Evolutionary conservation across 2,329 filamentous ascomycete species (phyloP).

Genomic region (Fusarium mangiferae): DNA sequence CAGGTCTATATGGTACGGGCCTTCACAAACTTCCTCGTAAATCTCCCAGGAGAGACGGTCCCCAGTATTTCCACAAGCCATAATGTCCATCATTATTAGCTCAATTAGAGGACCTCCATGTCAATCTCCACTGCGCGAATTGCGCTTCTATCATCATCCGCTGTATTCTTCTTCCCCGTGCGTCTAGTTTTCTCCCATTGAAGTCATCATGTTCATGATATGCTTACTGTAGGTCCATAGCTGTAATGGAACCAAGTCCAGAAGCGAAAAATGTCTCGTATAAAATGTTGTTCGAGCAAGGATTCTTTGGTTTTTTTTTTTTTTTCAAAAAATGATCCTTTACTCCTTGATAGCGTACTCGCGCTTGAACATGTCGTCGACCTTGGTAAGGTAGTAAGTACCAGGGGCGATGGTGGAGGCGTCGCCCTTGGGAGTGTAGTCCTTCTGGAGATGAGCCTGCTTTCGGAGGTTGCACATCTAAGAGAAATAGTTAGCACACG

Average conservation of each 20-base stretch:
- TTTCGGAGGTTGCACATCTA: slow-evolving; percentile 84
- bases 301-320: slow-evolving; percentile 11
- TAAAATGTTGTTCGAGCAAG: slow-evolving; percentile 27
- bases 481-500: slow-evolving; percentile 35
- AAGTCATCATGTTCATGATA: slow-evolving; percentile 40
- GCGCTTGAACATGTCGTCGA: slow-evolving; percentile 89
- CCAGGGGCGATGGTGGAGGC: slow-evolving; percentile 72
- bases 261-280: slow-evolving; percentile 28
- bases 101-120: slow-evolving; percentile 42
- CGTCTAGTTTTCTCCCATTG: slow-evolving; percentile 40
- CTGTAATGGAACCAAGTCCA: slow-evolving; percentile 13
- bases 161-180: slow-evolving; percentile 40
- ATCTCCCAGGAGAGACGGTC: slow-evolving; percentile 29
- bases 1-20: slow-evolving; percentile 36
- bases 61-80: slow-evolving; percentile 42
- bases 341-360: slow-evolving; percentile 81
- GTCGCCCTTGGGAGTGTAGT: slow-evolving; percentile 76
- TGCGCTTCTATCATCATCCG: slow-evolving; percentile 43
- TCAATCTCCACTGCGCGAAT: slow-evolving; percentile 27
- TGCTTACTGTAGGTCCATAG: slow-evolving; percentile 20
- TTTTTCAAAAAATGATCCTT: slow-evolving; percentile 13
- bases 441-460: slow-evolving; percentile 84
- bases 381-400: slow-evolving; percentile 81
- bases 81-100: slow-evolving; percentile 25
- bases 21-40: slow-evolving; percentile 35